Base-by-base conservation (phyloP, 495 filamentous ascomycete species). In the Penicillium salamii region DNA sequence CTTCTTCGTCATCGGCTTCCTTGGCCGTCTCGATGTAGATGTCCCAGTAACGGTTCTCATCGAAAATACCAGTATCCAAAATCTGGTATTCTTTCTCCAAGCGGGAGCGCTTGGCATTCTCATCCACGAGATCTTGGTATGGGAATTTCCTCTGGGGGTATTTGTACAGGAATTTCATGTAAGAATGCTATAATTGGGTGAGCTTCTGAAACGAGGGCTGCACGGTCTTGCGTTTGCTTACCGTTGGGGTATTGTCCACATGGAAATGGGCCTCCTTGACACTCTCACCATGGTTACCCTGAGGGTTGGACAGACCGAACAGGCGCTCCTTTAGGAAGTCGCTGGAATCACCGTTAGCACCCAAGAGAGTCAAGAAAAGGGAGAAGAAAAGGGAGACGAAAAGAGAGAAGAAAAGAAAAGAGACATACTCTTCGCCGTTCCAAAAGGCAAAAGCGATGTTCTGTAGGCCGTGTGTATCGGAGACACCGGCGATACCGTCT, bases 101-200 rank as follows among this genome's bases (percentile, higher is more conserved):
- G 56, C 82, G 86, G 34, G 78, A 75, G 15, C 91, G 86, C 46
- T 76, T 80, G 21, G 84, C 88, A 61, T 96, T 97, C 61, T 92
- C 88, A 46, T 88, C 75, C 29, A 93, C 69, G 14, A 97, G 72
- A 51, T 95, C 82, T 58, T 96, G 79, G 67, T 97, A 97, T 2
- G 92, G 92, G 56, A 97, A 97, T 38, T 85, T 81, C 58, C 78
- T 78, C 72, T 97, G 92, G 1, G 92, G 92, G 57, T 96, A 95
- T 67, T 97, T 97, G 79, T 97, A 97, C 53, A 96, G 84, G 59
- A 82, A 93, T 67, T 97, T 97, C 92, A 97, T 97, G 74, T 97
- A 97, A 17, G 92, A 96, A 69, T 97, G 92, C 86, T 91, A 50
- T 65, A 46, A 2, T 52, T 61, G 24, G 21, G 47, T 54, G 20